These are phyloP conservation scores for Ceratobasidium sp. DNA, from an alignment of 1,284 basidiomycete genomes.

Conservation along the genomic window DNA sequence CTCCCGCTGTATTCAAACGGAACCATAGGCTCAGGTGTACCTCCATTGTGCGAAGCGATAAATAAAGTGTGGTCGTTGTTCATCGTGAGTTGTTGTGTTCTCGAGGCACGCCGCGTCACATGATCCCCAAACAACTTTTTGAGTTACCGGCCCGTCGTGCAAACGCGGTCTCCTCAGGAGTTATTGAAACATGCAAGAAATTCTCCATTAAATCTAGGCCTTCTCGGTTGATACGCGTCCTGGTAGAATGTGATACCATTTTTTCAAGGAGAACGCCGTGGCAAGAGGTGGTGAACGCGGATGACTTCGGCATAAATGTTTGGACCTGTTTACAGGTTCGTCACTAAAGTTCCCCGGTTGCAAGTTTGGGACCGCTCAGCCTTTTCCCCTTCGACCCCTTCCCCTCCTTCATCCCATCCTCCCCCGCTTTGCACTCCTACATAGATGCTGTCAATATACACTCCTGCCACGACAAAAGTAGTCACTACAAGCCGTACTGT, in stretches of 20 bases:
- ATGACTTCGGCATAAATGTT: neutral
- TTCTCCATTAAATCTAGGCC: neutral
- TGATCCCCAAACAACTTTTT: conserved; percentile 28
- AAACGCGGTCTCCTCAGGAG: neutral
- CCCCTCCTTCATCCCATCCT: conserved; percentile 6
- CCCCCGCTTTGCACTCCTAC: neutral
- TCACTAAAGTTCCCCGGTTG: conserved; percentile 16
- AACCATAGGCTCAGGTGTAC: conserved; percentile 25
- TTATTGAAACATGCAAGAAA: conserved; percentile 33
- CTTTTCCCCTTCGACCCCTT: neutral
- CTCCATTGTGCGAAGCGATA: conserved; percentile 37
- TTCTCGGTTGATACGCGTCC: too few species aligned
- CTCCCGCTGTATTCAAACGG: conserved; percentile 26
- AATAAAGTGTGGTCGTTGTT: conserved; percentile 36
- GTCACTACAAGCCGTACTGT: conserved; percentile 17
- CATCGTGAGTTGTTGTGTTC: conserved; percentile 1
- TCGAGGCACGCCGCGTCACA: conserved; percentile 7
- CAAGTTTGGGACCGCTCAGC: conserved; percentile 35
- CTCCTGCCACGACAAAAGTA: conserved; percentile 17
- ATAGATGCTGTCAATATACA: conserved; percentile 35
- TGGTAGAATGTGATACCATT: too few species aligned
- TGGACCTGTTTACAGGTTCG: conserved; percentile 36
- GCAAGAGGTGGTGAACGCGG: too few species aligned
- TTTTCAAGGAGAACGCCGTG: too few species aligned
- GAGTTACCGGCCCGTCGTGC: conserved; percentile 5